Percentiles rank a stretch among this genome's conserved stretches.
phyloP scores from a whole-genome alignment of 2,329 filamentous ascomycete genomes.

The Ophiostoma piceae region DNA sequence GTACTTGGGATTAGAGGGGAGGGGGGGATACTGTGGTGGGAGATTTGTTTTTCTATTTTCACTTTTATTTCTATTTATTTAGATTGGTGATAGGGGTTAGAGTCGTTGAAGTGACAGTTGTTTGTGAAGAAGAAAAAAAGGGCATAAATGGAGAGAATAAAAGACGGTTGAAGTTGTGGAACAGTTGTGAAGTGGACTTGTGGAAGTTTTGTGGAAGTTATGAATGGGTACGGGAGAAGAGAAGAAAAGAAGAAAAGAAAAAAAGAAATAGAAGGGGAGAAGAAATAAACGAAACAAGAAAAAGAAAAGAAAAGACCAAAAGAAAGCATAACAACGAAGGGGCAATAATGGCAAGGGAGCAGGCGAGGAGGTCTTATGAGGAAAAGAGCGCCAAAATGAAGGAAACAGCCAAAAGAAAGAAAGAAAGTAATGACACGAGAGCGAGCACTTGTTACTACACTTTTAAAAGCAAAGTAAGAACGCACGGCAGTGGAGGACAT shows the following conservation, averaged over 20 bases:
- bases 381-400: neutral
- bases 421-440: neutral
- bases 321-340: neutral
- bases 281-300: neutral
- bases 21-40: neutral
- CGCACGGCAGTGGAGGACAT: constrained; percentile 3
- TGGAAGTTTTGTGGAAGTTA: neutral
- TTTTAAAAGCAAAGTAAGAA: neutral
- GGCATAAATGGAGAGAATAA: neutral
- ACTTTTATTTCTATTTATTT: neutral
- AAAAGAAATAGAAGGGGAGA: neutral
- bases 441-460: neutral
- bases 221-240: neutral
- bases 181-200: neutral
- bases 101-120: neutral
- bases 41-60: neutral
- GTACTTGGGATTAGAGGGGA: neutral
- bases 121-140: too few species aligned
- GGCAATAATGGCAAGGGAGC: neutral
- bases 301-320: neutral
- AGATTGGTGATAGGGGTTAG: neutral
- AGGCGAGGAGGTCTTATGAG: neutral
- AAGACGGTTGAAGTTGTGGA: neutral
- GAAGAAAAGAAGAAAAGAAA: neutral
- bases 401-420: neutral